Conservation (phyloP, 148 eudicot species). For the Diospyros kaki region DNA sequence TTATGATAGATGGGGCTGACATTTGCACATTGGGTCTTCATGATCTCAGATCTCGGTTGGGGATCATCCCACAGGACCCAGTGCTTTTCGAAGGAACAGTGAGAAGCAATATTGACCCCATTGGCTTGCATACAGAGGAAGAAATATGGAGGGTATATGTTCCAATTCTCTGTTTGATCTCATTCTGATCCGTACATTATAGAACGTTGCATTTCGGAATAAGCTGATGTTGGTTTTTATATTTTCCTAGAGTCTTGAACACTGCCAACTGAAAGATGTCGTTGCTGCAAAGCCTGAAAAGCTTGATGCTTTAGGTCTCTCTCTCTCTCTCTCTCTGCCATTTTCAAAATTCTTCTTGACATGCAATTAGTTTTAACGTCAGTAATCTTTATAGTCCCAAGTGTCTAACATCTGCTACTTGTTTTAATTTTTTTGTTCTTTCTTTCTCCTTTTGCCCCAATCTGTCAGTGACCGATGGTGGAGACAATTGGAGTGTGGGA, state of each 20-base stretch:
- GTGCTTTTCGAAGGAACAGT: slow-evolving; percentile 50
- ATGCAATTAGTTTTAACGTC: not conserved
- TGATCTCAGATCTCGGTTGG: slow-evolving; percentile 48
- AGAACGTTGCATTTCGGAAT: not conserved
- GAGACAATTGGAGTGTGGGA: slow-evolving; percentile 53
- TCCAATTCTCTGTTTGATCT: not conserved
- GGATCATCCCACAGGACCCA: slow-evolving; percentile 59
- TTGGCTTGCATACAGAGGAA: slow-evolving; percentile 39
- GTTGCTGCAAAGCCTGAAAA: slow-evolving; percentile 38
- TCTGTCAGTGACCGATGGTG: slow-evolving; percentile 32
- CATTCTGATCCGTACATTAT: not conserved
- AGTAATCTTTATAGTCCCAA: not conserved
- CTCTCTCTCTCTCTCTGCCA: not conserved
- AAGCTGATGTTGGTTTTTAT: not conserved
- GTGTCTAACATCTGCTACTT: not conserved
- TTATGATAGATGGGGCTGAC: slow-evolving; percentile 41
- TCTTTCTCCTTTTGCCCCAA: not conserved
- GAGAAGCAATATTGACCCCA: slow-evolving; percentile 51
- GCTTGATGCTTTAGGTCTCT: slow-evolving; percentile 31
- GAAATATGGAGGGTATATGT: slow-evolving; percentile 47
- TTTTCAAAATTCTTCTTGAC: not conserved
- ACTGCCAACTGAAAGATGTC: slow-evolving; percentile 46
- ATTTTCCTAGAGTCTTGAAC: slow-evolving; percentile 37
- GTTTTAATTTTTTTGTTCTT: not conserved
- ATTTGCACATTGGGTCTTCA: slow-evolving; percentile 45